Conservation (phyloP, 192 early-diverging fungal species). For the Backusella tarrabulga region DNA sequence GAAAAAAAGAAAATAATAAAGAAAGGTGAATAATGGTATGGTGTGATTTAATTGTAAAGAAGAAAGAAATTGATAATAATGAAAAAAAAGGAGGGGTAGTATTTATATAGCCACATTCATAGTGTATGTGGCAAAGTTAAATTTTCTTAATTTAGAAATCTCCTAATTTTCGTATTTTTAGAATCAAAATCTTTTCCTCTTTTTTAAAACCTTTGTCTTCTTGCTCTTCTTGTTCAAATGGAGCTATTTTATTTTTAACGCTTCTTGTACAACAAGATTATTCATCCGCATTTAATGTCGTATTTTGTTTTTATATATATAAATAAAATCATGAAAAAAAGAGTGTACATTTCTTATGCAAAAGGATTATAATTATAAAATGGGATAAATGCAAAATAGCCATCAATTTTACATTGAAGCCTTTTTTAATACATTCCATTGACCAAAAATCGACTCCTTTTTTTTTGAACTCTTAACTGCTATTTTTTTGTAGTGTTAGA, state of each 20-base stretch:
- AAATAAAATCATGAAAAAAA: not conserved
- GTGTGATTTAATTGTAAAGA: not conserved
- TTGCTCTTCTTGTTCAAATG: not conserved
- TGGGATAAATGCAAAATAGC: not conserved
- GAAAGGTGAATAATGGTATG: not conserved
- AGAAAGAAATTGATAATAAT: not conserved
- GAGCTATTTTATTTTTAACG: not conserved
- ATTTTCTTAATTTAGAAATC: not conserved
- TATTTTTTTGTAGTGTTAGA: not conserved
- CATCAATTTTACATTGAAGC: not conserved
- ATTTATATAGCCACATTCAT: not conserved
- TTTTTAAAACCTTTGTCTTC: not conserved
- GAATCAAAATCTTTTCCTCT: not conserved
- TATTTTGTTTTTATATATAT: not conserved
- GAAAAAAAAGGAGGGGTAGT: not conserved
- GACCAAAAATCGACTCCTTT: not conserved
- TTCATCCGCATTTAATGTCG: not conserved
- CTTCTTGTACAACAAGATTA: not conserved
- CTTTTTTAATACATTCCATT: not conserved
- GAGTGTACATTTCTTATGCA: not conserved
- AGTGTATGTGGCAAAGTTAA: not conserved
- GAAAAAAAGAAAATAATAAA: not conserved
- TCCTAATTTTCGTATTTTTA: not conserved
- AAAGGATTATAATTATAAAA: not conserved
- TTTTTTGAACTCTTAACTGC: not conserved